Evolutionary conservation across 176 grass and related monocot species (phyloP), one percentile per base, ranked within the genome.

Genomic region (Bolboschoenus planiculmis): DNA sequence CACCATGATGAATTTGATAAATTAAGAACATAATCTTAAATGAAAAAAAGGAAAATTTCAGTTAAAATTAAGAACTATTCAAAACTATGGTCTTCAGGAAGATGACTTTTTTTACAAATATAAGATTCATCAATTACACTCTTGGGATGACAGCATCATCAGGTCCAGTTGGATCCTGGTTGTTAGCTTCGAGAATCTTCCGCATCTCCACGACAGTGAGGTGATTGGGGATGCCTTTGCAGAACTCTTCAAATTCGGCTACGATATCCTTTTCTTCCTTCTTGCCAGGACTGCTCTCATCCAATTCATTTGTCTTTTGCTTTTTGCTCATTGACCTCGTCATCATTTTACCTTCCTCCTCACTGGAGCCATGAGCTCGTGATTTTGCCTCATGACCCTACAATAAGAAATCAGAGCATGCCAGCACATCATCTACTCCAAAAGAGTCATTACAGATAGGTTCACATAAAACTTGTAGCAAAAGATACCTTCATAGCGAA

Each of bases 131-230:
- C 5, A 31, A 84, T 81, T 91, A 97, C 95, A 87, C 92, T 91
- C 71, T 83, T 47, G 48, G 35, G 73, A 92, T 78, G 64, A 94
- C 78, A 21, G 85, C 88, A 71, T 97, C 92, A 34, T 94, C 95
- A 2, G 88, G 79, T 31, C 88, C 90, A 10, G 88, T 83, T 74
- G 87, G 35, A 78, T 94, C 92, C 54, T 92, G 88, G 36, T 76
- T 87, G 51, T 94, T 97, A 21, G 85, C 90, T 79, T 94, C 51
- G 42, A 97, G 95, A 84, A 97, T 90, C 85, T 84, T 87, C 34
- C 88, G 85, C 92, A 97, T 94, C 58, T 92, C 90, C 33, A 94
- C 85, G 0, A 87, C 57, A 7, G 92, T 86, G 74, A 97, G 87
- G 74, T 86, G 92, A 34, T 89, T 86, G 64, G 70, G 79, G 36